Percentiles rank a stretch among this genome's conserved stretches.
Conservation (phyloP, 495 filamentous ascomycete genomes). For the Friedmanniomyces endolithicus region DNA sequence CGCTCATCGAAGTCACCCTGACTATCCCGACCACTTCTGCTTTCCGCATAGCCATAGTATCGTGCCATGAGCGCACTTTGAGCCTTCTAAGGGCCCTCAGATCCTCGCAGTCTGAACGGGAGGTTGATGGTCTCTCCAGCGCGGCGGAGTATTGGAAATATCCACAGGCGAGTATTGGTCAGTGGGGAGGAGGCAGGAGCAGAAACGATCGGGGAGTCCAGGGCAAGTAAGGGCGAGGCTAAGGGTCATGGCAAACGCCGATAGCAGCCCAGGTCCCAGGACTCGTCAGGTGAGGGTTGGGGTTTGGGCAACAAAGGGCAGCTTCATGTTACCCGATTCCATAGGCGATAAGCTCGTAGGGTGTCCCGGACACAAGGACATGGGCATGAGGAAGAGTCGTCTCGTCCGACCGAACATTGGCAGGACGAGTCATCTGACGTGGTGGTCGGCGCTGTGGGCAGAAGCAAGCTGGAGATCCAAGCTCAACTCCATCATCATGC, state of each 20-base stretch:
- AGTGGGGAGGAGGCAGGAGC: neutral
- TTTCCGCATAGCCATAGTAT: constrained; percentile 1
- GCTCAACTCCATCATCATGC: neutral
- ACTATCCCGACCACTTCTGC: neutral
- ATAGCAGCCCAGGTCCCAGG: constrained; percentile 1
- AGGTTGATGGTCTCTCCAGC: neutral
- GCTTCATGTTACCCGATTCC: neutral
- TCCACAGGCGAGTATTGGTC: too few species aligned
- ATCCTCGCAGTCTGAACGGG: neutral
- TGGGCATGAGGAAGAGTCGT: neutral
- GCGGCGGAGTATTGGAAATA: neutral
- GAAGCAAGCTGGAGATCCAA: neutral
- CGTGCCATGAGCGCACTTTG: constrained; percentile 4
- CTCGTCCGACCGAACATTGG: neutral
- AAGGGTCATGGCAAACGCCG: neutral
- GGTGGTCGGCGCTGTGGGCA: neutral
- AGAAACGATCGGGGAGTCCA: neutral
- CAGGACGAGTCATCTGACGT: constrained; percentile 10
- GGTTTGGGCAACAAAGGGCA: neutral
- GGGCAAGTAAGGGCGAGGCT: neutral
- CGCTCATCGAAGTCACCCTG: neutral
- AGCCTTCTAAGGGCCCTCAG: neutral
- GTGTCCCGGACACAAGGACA: neutral
- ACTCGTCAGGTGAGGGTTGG: too few species aligned
- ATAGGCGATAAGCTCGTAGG: neutral